Evolutionary conservation across 192 early-diverging fungal species (phyloP).

Genomic region (Backusella liffmaniae): DNA sequence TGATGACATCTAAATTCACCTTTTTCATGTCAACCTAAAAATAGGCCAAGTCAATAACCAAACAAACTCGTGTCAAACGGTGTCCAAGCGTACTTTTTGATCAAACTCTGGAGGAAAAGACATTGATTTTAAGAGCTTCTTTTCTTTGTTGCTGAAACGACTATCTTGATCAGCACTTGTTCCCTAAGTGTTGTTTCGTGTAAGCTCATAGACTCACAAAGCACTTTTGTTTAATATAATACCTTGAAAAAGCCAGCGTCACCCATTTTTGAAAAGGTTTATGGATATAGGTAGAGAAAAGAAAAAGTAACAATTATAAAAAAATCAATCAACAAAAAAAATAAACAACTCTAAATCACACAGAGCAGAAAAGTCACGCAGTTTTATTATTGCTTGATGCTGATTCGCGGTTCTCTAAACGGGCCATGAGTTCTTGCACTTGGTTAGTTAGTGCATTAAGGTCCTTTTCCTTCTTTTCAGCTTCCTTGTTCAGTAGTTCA

Average conservation of each 20-base stretch:
- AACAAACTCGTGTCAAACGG: neutral
- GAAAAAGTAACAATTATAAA: neutral
- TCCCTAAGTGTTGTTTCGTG: conserved; percentile 42
- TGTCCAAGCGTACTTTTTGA: conserved; percentile 59
- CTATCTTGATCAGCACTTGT: conserved; percentile 77
- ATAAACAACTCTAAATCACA: neutral
- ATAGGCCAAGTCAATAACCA: neutral
- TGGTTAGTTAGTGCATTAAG: conserved; percentile 80
- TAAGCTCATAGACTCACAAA: neutral
- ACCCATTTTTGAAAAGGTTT: conserved; percentile 37
- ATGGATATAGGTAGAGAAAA: neutral
- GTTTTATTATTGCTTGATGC: neutral
- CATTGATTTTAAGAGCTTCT: conserved; percentile 77
- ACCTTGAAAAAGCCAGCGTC: conserved; percentile 59
- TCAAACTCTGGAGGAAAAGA: conserved; percentile 78
- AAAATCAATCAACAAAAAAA: neutral
- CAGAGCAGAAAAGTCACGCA: neutral
- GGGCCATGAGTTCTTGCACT: conserved; percentile 90
- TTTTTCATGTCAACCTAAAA: conserved; percentile 81
- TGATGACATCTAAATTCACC: conserved; percentile 84
- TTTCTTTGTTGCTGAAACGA: conserved; percentile 79
- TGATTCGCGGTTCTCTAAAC: conserved; percentile 70
- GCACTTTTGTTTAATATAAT: neutral
- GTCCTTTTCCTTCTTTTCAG: conserved; percentile 56
- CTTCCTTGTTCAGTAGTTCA: conserved; percentile 46